Evolutionary conservation across 2,329 filamentous ascomycete genomes (phyloP).

Genomic region (Karstenula rhodostoma): DNA sequence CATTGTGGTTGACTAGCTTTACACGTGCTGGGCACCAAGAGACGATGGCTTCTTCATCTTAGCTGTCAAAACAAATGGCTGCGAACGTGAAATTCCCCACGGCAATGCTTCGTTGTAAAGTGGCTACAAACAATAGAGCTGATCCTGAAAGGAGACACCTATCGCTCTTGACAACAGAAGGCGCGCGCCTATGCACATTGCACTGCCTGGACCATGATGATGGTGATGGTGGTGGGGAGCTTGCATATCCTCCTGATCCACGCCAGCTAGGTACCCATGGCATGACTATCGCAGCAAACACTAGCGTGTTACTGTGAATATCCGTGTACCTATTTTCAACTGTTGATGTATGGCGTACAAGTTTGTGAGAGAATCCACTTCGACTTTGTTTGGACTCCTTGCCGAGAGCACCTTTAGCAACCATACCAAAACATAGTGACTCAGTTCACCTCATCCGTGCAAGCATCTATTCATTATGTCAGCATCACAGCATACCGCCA

Average conservation of each 20-base stretch:
- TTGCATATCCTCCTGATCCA: neutral
- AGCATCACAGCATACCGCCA: constrained; percentile 12
- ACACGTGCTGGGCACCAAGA: neutral
- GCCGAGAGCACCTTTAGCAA: neutral
- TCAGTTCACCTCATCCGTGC: neutral
- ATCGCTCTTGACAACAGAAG: neutral
- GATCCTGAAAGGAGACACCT: neutral
- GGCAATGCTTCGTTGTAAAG: neutral
- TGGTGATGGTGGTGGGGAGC: neutral
- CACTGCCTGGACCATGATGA: neutral
- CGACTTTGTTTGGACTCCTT: neutral
- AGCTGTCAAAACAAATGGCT: neutral
- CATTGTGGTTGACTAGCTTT: neutral
- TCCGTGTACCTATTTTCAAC: neutral
- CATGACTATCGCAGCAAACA: neutral
- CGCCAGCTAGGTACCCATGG: neutral
- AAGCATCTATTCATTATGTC: neutral
- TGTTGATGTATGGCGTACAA: neutral
- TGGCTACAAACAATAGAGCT: neutral
- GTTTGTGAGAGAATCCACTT: neutral
- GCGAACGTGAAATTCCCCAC: neutral
- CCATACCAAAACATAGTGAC: neutral
- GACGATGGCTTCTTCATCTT: constrained; percentile 1
- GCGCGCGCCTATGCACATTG: neutral
- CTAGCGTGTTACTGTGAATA: neutral